Percentiles rank a stretch among this genome's conserved stretches.
phyloP scores from a whole-genome alignment of 441 rosid species.

The Aquilaria agallochum region DNA sequence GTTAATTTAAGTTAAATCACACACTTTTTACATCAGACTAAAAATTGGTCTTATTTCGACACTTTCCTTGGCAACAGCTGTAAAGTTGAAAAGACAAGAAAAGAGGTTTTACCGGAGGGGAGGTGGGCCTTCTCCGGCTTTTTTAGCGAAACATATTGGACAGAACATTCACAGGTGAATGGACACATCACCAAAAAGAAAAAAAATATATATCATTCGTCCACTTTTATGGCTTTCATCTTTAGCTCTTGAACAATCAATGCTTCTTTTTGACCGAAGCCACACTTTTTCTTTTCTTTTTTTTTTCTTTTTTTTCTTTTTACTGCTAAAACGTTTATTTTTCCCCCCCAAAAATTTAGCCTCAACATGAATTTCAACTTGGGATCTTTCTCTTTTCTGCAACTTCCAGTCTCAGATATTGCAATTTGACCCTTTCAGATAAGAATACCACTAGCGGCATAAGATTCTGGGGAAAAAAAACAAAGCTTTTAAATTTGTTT shows the following conservation, averaged over 20 bases:
- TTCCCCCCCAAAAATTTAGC: background rate
- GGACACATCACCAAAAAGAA: slow-evolving; percentile 1
- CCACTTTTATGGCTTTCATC: slow-evolving; percentile 5
- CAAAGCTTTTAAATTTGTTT: too few relatives aligned
- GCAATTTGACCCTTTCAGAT: too few relatives aligned
- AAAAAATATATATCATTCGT: background rate
- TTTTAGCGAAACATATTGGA: slow-evolving; percentile 5
- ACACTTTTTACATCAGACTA: too few relatives aligned
- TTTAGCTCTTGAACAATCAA: slow-evolving; percentile 10
- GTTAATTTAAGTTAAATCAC: too few relatives aligned
- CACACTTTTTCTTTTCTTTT: background rate
- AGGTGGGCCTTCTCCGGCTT: slow-evolving; percentile 12
- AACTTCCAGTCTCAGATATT: too few relatives aligned
- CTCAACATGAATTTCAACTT: slow-evolving; percentile 12
- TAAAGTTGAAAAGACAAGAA: slow-evolving; percentile 32
- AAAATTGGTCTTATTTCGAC: too few relatives aligned
- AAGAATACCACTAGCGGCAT: too few relatives aligned
- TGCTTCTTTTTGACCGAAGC: slow-evolving; percentile 12
- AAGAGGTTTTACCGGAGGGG: slow-evolving; percentile 15
- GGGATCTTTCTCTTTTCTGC: background rate
- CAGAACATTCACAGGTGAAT: background rate
- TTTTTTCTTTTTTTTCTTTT: too few relatives aligned
- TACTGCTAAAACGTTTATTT: background rate
- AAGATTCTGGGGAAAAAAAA: too few relatives aligned
- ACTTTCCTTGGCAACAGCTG: slow-evolving; percentile 33